Evolutionary conservation across 2,329 filamentous ascomycete species (phyloP), one percentile per base, ranked within the genome.

Genomic region (Monosporascus sp.): DNA sequence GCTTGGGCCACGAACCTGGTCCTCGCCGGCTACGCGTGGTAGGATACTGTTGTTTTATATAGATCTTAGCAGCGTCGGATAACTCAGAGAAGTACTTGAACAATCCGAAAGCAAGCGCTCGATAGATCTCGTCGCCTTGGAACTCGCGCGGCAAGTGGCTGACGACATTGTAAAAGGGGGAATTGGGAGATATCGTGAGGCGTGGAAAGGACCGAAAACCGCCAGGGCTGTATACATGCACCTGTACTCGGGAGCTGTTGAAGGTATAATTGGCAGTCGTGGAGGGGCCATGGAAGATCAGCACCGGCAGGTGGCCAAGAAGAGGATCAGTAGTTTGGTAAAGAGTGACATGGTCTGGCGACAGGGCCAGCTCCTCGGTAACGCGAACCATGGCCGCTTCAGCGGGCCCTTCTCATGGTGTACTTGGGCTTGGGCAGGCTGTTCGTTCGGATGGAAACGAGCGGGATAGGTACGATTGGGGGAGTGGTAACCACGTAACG

Each of bases 1-100:
- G 78, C 44, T 79, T 77, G 20, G 87, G 82, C 1, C 81, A 79
- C 42, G 84, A 86, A 41, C 82, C 82, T 5, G 86, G 83, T 5
- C 31, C 31, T 49, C 82, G 76, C 53, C 81, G 77, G 22, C 76
- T 77, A 62, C 78, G 71, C 15, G 77, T 75, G 50, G 73, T 69
- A 38, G 79, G 78, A 59, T 82, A 83, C 38, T 75, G 71, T 61
- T 78, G 78, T 60, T 78, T 83, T 69, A 96, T 80, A 55, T 84
- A 80, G 62, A 78, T 78, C 75, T 90, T 96, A 66, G 91, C 86
- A 38, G 81, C 76, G 51, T 88, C 82, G 22, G 92, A 85, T 50
- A 99, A 78, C 72, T 97, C 93, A 56, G 83, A 81, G 68, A 97
- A 97, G 77, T 97, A 99, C 70, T 96, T 97, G 76, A 87, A 88